These are phyloP conservation scores for Penicillium sp. DNA, from an alignment of 2,329 filamentous ascomycete species.

Conservation along the genomic window DNA sequence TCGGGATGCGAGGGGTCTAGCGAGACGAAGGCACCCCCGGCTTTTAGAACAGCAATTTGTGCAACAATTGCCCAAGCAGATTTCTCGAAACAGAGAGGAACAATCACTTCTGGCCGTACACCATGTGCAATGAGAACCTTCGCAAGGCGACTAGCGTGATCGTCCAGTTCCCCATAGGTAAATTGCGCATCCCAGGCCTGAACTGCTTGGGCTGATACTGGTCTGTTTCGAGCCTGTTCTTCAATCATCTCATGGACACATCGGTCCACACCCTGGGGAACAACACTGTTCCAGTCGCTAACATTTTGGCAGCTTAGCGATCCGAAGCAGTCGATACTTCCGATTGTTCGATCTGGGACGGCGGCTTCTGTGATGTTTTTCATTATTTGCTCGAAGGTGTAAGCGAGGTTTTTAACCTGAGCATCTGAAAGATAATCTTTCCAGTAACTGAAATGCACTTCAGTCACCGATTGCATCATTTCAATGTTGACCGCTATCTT, in stretches of 20 bases:
- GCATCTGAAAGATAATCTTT: conserved; percentile 46
- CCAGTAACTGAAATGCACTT: conserved; percentile 52
- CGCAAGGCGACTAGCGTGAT: conserved; percentile 33
- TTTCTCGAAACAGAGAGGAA: conserved; percentile 42
- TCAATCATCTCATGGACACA: conserved; percentile 37
- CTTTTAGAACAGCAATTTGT: conserved; percentile 39
- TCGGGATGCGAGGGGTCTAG: conserved; percentile 40
- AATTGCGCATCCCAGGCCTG: conserved; percentile 35
- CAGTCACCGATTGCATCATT: conserved; percentile 31
- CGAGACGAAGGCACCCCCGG: conserved; percentile 40
- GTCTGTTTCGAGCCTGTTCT: conserved; percentile 23
- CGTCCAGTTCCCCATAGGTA: conserved; percentile 35
- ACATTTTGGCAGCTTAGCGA: conserved; percentile 29
- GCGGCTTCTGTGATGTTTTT: conserved; percentile 22
- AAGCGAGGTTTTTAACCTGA: conserved; percentile 28
- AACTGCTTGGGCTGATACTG: conserved; percentile 24
- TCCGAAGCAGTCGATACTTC: conserved; percentile 29
- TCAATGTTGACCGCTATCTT: conserved; percentile 27
- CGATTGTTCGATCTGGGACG: conserved; percentile 17
- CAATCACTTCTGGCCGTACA: conserved; percentile 36
- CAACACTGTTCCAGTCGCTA: conserved; percentile 29
- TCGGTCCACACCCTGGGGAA: conserved; percentile 27
- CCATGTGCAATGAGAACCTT: conserved; percentile 35
- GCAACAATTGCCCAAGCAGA: conserved; percentile 42
- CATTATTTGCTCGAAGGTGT: conserved; percentile 31